phyloP scores from a whole-genome alignment of 805 yeast species.

The Candida nitratophila region DNA sequence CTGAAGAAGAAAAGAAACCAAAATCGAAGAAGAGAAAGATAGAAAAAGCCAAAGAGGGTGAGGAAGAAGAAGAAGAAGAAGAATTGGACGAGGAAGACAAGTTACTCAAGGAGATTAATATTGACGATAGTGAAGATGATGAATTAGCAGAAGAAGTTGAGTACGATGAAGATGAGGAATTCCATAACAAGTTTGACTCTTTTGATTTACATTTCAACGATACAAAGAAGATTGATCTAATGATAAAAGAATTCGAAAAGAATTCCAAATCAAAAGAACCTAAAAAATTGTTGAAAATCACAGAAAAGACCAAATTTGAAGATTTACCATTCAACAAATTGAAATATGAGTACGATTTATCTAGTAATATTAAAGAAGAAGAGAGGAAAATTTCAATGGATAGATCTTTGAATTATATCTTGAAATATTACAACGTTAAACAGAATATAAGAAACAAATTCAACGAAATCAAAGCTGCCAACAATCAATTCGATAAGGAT shows the following conservation, averaged over 20 bases:
- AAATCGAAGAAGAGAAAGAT: slow-evolving; percentile 14
- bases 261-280: slow-evolving; percentile 12
- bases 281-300: slow-evolving; percentile 16
- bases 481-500: slow-evolving; percentile 37
- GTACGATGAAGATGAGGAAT: slow-evolving; percentile 30
- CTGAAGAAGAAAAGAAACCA: slow-evolving; percentile 7
- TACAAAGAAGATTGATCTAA: slow-evolving; percentile 30
- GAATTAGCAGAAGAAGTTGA: slow-evolving; percentile 32
- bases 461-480: slow-evolving; percentile 22
- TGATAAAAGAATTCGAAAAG: slow-evolving; percentile 16
- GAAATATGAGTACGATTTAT: slow-evolving; percentile 20
- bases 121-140: slow-evolving; percentile 9
- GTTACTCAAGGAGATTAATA: slow-evolving; percentile 3
- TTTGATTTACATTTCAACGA: slow-evolving; percentile 70
- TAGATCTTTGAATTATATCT: slow-evolving; percentile 3
- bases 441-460: slow-evolving; percentile 34
- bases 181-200: slow-evolving; percentile 43
- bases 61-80: slow-evolving; percentile 1
- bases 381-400: not conserved
- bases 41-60: slow-evolving; percentile 7
- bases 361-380: not conserved
- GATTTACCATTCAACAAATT: slow-evolving; percentile 24
- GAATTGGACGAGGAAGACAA: slow-evolving; percentile 18
- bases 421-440: slow-evolving; percentile 36
- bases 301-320: slow-evolving; percentile 7